phyloP scores from a whole-genome alignment of 306 rosid species.

The Castanea crenata region DNA sequence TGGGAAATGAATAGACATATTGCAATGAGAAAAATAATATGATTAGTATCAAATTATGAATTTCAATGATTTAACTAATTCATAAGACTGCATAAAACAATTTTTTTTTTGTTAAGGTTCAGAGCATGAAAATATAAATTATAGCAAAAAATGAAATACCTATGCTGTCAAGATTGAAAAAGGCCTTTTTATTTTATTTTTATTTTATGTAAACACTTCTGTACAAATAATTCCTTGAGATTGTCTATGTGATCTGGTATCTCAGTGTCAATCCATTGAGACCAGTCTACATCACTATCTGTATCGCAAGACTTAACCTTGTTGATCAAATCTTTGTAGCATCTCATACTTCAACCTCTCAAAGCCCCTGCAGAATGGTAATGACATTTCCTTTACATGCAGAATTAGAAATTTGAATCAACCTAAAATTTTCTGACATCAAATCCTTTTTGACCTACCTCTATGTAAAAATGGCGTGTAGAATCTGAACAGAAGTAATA shows the following conservation, averaged over 20 bases:
- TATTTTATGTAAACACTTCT: too few species aligned
- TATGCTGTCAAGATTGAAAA: too few species aligned
- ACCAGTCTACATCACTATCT: constrained; percentile 48
- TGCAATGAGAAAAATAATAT: too few species aligned
- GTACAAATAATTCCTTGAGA: constrained; percentile 32
- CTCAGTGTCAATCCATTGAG: constrained; percentile 55
- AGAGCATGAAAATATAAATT: too few species aligned
- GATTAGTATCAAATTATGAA: too few species aligned
- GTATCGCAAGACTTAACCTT: constrained; percentile 42
- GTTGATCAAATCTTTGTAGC: constrained; percentile 37
- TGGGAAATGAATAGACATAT: too few species aligned
- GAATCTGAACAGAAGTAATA: constrained; percentile 40
- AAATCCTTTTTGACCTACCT: constrained; percentile 34
- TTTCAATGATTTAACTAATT: too few species aligned
- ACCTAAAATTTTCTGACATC: not conserved
- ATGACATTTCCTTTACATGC: constrained; percentile 2
- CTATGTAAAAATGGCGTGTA: constrained; percentile 65
- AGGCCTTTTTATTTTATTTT: too few species aligned
- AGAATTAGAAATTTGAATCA: not conserved
- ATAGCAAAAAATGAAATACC: too few species aligned
- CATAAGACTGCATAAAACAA: too few species aligned
- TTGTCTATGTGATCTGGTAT: constrained; percentile 56
- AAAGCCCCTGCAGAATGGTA: constrained; percentile 51
- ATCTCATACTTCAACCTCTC: constrained; percentile 60
- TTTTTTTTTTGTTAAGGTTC: too few species aligned